Conservation (phyloP, 306 rosid genomes). For the Ochetophila trinervis region DNA sequence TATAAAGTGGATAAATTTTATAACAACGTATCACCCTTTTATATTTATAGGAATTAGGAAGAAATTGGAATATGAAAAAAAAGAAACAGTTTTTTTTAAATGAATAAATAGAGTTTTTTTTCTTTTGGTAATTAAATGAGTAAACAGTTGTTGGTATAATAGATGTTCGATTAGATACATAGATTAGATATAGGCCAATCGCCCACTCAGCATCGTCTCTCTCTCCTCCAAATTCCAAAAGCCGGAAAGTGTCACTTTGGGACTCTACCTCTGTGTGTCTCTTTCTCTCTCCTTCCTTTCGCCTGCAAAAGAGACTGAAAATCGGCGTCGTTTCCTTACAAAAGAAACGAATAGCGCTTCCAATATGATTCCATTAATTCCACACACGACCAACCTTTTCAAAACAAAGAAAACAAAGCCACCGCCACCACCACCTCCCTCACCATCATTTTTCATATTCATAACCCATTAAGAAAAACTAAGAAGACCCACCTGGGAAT, state of each 20-base stretch:
- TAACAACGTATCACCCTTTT: too few species aligned
- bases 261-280: conserved; percentile 2
- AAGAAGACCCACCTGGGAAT: conserved; percentile 22
- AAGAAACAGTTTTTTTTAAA: too few species aligned
- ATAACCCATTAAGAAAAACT: conserved; percentile 15
- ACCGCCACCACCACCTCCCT: conserved; percentile 3
- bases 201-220: conserved; percentile 23
- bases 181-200: background rate
- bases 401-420: background rate
- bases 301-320: background rate
- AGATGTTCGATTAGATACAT: too few species aligned
- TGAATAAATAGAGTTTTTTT: too few species aligned
- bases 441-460: conserved; percentile 9
- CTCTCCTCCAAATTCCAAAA: background rate
- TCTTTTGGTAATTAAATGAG: too few species aligned
- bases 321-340: conserved; percentile 37
- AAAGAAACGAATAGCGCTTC: background rate
- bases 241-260: conserved; percentile 19
- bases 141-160: too few species aligned
- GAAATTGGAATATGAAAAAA: too few species aligned
- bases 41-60: too few species aligned
- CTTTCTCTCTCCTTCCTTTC: background rate
- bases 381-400: background rate
- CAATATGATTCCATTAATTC: background rate
- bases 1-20: too few species aligned